Percentiles rank a stretch among this genome's conserved stretches.
Evolutionary conservation across 2,329 filamentous ascomycete genomes (phyloP).

Genomic region (Beauveria scarabaeidicola): DNA sequence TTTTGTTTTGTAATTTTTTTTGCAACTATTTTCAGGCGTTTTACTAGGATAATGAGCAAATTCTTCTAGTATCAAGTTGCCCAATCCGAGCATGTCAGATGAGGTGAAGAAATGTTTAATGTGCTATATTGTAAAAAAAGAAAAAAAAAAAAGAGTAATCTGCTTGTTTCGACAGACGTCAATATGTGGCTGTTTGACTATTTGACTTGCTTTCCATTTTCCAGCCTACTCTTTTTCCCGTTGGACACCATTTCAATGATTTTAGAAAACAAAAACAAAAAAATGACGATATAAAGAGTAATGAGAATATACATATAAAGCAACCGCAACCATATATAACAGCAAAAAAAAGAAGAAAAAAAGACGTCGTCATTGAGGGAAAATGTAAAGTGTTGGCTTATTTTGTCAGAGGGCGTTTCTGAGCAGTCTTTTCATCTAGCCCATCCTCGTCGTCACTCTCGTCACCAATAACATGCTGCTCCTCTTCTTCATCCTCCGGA

Average conservation of each 20-base stretch:
- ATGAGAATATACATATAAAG: neutral
- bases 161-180: too few relatives aligned
- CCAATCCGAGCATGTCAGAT: too few relatives aligned
- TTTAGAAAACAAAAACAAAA: neutral
- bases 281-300: conserved; percentile 2
- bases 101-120: too few relatives aligned
- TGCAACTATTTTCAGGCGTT: neutral
- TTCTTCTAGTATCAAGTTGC: neutral
- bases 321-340: neutral
- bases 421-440: neutral
- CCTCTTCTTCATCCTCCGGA: conserved; percentile 29
- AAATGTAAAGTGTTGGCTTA: neutral
- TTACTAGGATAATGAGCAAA: neutral
- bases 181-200: too few relatives aligned
- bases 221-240: too few relatives aligned
- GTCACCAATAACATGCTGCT: conserved; percentile 44
- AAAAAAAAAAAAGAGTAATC: neutral
- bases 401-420: neutral
- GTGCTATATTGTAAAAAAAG: neutral
- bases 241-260: neutral
- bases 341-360: neutral
- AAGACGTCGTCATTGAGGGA: neutral
- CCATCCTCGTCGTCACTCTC: conserved; percentile 31
- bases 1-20: neutral
- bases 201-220: too few relatives aligned